Evolutionary conservation across 768 basidiomycete genomes (phyloP).

Genomic region (Leccinum imitatum): DNA sequence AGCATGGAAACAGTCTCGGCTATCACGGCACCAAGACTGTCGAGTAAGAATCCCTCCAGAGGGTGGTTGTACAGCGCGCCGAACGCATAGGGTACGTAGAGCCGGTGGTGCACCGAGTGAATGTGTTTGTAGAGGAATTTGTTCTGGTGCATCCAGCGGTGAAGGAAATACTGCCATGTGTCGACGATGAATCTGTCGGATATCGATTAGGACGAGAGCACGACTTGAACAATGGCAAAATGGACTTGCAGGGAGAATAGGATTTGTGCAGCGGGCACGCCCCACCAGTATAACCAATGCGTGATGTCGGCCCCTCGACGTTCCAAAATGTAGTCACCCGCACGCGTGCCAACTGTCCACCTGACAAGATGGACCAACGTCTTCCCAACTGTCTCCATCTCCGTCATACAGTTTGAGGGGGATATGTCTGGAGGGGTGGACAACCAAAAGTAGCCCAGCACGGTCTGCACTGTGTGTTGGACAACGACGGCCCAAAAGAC

Average conservation of each 20-base stretch:
- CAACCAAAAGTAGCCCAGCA: constrained; percentile 69
- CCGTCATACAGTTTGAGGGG: constrained; percentile 39
- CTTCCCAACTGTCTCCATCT: constrained; percentile 42
- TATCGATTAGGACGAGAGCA: not conserved
- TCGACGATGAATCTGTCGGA: constrained; percentile 81
- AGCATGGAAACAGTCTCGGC: constrained; percentile 71
- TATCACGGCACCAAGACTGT: constrained; percentile 75
- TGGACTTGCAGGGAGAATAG: constrained; percentile 79
- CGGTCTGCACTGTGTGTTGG: constrained; percentile 85
- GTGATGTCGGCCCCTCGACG: constrained; percentile 43
- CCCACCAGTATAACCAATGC: constrained; percentile 91
- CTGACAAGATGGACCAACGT: constrained; percentile 41
- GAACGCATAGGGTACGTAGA: constrained; percentile 96
- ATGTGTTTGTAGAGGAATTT: constrained; percentile 88
- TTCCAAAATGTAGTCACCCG: constrained; percentile 37
- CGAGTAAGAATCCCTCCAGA: constrained; percentile 88
- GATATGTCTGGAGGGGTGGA: constrained; percentile 39
- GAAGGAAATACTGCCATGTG: constrained; percentile 97
- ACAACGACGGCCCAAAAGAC: constrained; percentile 81
- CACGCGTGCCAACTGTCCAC: constrained; percentile 42
- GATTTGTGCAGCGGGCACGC: constrained; percentile 70
- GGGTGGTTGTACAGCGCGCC: constrained; percentile 98
- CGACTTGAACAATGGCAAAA: not conserved
- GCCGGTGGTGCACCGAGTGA: constrained; percentile 92
- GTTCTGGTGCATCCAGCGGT: constrained; percentile 89